These are phyloP conservation scores for Lasiosphaeria ovina DNA, from an alignment of 495 filamentous ascomycete species.

Conservation along the genomic window DNA sequence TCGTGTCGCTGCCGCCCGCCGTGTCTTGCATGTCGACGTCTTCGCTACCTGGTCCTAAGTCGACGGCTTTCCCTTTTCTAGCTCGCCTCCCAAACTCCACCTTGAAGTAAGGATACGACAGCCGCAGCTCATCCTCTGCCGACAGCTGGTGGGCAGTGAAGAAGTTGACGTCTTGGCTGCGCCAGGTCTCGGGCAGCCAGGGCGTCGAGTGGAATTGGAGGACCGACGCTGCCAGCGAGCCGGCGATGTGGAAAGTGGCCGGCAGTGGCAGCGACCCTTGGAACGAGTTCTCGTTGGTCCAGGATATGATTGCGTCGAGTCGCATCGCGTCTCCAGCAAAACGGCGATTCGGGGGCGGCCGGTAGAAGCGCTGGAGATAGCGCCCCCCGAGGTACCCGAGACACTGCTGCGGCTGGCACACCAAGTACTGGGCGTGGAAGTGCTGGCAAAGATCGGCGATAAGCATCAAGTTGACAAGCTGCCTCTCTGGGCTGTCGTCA, in stretches of 20 bases:
- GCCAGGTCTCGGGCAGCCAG: conserved; percentile 2
- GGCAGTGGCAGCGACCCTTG: not conserved
- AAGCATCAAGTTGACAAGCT: not conserved
- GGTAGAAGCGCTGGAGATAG: conserved; percentile 1
- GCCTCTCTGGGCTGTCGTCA: not conserved
- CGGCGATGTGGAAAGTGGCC: not conserved
- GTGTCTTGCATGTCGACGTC: not conserved
- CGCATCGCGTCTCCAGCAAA: not conserved
- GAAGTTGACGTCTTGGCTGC: not conserved
- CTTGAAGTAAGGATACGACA: conserved; percentile 5
- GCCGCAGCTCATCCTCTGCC: not conserved
- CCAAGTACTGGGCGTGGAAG: not conserved
- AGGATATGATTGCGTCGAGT: not conserved
- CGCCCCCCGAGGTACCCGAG: not conserved
- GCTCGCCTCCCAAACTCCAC: not conserved
- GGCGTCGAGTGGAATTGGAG: conserved; percentile 14
- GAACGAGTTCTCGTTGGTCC: conserved; percentile 7
- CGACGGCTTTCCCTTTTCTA: not conserved
- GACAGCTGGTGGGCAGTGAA: not conserved
- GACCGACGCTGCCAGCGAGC: conserved; percentile 7
- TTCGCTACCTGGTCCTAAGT: not conserved
- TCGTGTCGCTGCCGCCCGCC: not conserved
- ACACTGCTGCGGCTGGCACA: not conserved
- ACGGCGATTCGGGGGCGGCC: not conserved
- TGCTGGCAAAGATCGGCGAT: not conserved